These are phyloP conservation scores for Ilex asprella DNA, from an alignment of 257 asterid species.

Conservation along the genomic window DNA sequence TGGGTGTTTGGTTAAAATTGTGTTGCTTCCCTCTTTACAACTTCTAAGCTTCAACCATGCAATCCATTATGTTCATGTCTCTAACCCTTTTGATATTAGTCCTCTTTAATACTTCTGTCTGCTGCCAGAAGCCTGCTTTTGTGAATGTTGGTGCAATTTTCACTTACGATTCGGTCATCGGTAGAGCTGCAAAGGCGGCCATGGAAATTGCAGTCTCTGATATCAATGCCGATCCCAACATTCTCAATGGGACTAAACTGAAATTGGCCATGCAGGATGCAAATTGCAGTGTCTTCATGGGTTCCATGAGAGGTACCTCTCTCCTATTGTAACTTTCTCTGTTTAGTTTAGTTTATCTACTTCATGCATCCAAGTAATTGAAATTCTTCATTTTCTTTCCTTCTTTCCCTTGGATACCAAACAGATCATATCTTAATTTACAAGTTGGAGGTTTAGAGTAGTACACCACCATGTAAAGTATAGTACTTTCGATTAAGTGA, in stretches of 20 bases:
- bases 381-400: too few species aligned
- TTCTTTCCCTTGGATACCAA: too few species aligned
- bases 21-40: neutral
- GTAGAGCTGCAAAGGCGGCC: conserved; percentile 41
- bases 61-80: neutral
- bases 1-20: too few species aligned
- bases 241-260: conserved; percentile 31
- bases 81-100: conserved; percentile 6
- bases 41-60: conserved; percentile 4
- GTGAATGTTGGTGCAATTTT: conserved; percentile 43
- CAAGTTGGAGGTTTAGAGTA: too few species aligned
- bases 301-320: conserved; percentile 32
- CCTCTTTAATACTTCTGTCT: conserved; percentile 6
- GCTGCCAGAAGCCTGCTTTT: conserved; percentile 24
- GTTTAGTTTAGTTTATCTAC: neutral
- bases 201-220: conserved; percentile 48
- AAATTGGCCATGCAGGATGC: conserved; percentile 29
- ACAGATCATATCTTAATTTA: too few species aligned
- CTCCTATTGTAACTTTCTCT: neutral
- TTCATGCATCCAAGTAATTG: too few species aligned
- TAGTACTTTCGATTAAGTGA: too few species aligned
- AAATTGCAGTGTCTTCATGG: conserved; percentile 36
- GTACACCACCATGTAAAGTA: too few species aligned
- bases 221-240: conserved; percentile 33
- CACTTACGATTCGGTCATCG: conserved; percentile 30